Base-by-base conservation (phyloP, 352 stramenopile species). In the Phytophthora podocarpi region DNA sequence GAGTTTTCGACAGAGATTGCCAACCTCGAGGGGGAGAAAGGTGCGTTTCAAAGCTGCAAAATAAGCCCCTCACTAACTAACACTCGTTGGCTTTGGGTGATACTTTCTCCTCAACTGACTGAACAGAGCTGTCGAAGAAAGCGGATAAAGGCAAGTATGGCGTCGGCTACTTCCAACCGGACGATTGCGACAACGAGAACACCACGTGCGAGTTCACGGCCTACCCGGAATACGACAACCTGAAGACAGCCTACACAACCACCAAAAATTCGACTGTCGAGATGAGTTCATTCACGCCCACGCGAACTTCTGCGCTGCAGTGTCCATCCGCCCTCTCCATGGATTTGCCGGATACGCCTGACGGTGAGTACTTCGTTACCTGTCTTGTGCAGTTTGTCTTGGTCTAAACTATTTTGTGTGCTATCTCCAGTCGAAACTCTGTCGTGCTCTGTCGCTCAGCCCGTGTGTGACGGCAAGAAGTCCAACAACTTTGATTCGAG, bases 1-100 rank as follows among this genome's bases (percentile, higher is more conserved):
- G 84, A 93, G 66, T 93, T 90, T 59, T 68, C 71, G 7, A 87
- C 80, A 3, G 82, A 87, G 55, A 62, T 81, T 21, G 59, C 37
- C 16, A 43, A 43, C 18, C 37, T 43, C 34, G 63, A 72, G 30
- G 70, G 69, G 9, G 47, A 51, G 9, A 78, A 82, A 42, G 59
- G 74, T 84, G 50, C 4, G 73, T 72, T 45, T 5, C 23, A n/a
- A n/a, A n/a, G n/a, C n/a, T n/a, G n/a, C n/a, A n/a, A n/a, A n/a
- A n/a, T n/a, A n/a, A n/a, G n/a, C n/a, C n/a, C n/a, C n/a, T n/a
- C n/a, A n/a, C n/a, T 45, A 27, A 27, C 11, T 27, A 5, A 45
- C 37, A n/a, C n/a, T n/a, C n/a, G n/a, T n/a, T n/a, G n/a, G n/a
- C n/a, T n/a, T n/a, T n/a, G n/a, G n/a, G n/a, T n/a, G n/a, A n/a